Base-by-base conservation (phyloP, 495 filamentous ascomycete species). In the Neurospora sp. region DNA sequence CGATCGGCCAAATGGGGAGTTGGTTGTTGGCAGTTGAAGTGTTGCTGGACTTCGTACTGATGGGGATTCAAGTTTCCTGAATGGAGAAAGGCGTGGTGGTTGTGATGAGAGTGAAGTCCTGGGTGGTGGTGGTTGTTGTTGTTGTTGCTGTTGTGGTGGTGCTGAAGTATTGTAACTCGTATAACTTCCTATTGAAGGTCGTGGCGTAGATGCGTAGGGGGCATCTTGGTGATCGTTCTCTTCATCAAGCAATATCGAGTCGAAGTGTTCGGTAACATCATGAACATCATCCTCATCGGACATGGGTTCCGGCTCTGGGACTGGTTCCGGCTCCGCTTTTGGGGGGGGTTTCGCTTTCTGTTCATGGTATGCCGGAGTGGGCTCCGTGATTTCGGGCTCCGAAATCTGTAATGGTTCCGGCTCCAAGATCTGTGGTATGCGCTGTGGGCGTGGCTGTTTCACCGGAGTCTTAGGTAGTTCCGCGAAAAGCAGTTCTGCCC, bases 401-500 rank as follows among this genome's bases (percentile, higher is more conserved):
- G 28, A 34, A 19, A 66, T 66, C 3, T 36, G 54, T 4, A 34
- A 34, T 66, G 54, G 13, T 34, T 19, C 6, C 15, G 54, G 28
- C 6, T 9, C 54, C 54, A 66, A 17, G 3, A 66, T 34, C 15
- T 66, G 54, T 31, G 11, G 15, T 34, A 4, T 19, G 31, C 28
- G 15, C 54, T 34, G 28, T 19, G 6, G 24, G 54, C 28, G 15
- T 54, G 70, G 71, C 40, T 73, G 70, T 28, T 77, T 78, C 37
- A 77, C 73, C 7, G 84, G 84, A 9, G 78, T 83, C 54, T 76
- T 79, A 8, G 83, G 83, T 31, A 86, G 73, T 69, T 84, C 83
- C n/a, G 79, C 81, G 73, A 86, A 86, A 69, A 83, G 75, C 59
- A 80, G 77, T 15, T 83, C 78, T 40, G 79, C 76, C 39, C 73